A percentile compares a stretch with the other conserved stretches of the same genome.
These are phyloP conservation scores for Podospora fimiseda DNA, from an alignment of 495 filamentous ascomycete species.

Conservation along the genomic window DNA sequence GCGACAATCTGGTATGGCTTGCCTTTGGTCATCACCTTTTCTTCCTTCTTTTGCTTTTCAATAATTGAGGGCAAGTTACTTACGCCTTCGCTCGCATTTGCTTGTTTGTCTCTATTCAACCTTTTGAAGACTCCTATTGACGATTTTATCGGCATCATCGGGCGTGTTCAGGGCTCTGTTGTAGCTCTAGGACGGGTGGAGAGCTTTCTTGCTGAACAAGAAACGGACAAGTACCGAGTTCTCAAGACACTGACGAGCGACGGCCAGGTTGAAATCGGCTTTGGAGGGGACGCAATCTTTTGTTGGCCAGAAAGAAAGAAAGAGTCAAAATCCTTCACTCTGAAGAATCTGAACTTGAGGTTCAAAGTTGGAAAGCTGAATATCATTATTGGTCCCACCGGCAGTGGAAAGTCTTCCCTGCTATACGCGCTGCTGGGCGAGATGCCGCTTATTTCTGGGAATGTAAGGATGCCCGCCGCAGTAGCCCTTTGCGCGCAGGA, in stretches of 20 bases:
- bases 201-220: neutral
- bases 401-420: conserved; percentile 16
- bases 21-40: conserved; percentile 3
- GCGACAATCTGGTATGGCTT: conserved; percentile 4
- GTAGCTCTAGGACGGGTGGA: conserved; percentile 2
- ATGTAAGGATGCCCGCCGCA: conserved; percentile 7
- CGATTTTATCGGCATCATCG: conserved; percentile 4
- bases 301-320: conserved; percentile 1
- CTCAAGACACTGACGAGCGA: neutral
- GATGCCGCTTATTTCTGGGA: conserved; percentile 11
- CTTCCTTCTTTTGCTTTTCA: conserved; percentile 1
- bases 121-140: conserved; percentile 4
- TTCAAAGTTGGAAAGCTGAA: conserved; percentile 7
- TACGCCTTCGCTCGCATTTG: conserved; percentile 5
- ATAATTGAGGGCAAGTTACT: conserved; percentile 1
- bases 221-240: neutral
- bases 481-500: conserved; percentile 27
- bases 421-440: conserved; percentile 17
- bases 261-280: neutral
- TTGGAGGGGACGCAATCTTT: neutral
- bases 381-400: conserved; percentile 10
- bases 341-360: conserved; percentile 5
- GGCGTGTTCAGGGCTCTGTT: conserved; percentile 1
- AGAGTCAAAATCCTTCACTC: neutral
- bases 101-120: conserved; percentile 5